Evolutionary conservation across 176 grass and related monocot species (phyloP).

Genomic region (Hsuehochloa calcarea): DNA sequence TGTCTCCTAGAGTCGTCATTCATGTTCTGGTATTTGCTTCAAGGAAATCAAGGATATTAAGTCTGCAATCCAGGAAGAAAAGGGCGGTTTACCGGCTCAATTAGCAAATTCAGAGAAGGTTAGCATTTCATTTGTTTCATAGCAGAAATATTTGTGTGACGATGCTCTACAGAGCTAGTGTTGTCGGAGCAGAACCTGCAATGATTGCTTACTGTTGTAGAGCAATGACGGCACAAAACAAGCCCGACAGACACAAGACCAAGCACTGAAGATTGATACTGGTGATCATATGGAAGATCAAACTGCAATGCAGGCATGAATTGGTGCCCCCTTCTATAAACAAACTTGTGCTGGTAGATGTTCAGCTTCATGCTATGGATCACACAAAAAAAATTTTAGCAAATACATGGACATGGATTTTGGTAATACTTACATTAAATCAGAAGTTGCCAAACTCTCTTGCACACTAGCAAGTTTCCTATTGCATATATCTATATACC

Average conservation of each 20-base stretch:
- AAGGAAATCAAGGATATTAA: constrained; percentile 66
- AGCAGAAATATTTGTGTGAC: background rate
- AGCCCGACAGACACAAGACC: background rate
- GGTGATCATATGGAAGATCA: constrained; percentile 10
- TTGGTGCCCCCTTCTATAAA: background rate
- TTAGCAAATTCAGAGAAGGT: constrained; percentile 34
- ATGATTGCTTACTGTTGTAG: constrained; percentile 20
- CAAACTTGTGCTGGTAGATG: background rate
- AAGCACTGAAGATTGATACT: background rate
- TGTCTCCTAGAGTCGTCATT: background rate
- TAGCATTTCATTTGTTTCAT: background rate
- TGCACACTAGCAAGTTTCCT: background rate
- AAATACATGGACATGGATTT: background rate
- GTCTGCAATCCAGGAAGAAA: constrained; percentile 40
- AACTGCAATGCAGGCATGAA: constrained; percentile 15
- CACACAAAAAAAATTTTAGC: background rate
- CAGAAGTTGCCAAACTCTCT: background rate
- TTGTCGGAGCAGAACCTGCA: background rate
- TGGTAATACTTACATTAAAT: background rate
- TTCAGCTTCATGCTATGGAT: background rate
- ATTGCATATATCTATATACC: background rate
- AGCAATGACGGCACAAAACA: background rate
- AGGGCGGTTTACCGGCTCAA: constrained; percentile 21
- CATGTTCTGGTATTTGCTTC: background rate
- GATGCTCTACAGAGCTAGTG: background rate